Evolutionary conservation across 2,329 filamentous ascomycete genomes (phyloP).

Genomic region (Fusarium incarnatum): DNA sequence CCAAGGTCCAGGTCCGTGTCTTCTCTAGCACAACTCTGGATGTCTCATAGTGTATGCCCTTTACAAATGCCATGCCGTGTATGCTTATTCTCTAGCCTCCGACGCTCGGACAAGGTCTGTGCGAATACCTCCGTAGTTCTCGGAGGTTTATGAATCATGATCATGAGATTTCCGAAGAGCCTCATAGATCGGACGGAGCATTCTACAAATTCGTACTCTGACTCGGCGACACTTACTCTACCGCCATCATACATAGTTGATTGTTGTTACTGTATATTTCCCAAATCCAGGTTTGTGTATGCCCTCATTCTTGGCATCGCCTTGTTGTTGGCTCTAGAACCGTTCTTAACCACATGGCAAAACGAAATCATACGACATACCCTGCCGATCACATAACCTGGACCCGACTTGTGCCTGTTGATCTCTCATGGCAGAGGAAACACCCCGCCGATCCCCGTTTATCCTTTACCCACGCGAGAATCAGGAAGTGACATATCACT

Average conservation of each 20-base stretch:
- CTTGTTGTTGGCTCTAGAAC: slow-evolving; percentile 1
- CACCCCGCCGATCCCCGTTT: slow-evolving; percentile 15
- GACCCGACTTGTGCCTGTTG: not conserved
- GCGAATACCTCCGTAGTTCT: not conserved
- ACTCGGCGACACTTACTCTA: not conserved
- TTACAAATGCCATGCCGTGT: not conserved
- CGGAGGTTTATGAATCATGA: not conserved
- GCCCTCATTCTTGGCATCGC: not conserved
- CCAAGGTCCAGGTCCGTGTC: not conserved
- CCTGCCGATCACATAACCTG: not conserved
- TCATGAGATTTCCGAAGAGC: not conserved
- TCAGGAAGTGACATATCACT: no score
- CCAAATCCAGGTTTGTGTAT: not conserved
- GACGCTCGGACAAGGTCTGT: not conserved
- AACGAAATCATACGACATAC: slow-evolving; percentile 5
- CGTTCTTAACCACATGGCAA: slow-evolving; percentile 4
- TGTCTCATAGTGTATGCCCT: not conserved
- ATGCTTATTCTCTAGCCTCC: not conserved
- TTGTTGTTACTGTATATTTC: not conserved
- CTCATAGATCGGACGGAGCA: not conserved
- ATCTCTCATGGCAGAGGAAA: not conserved
- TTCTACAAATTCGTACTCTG: not conserved
- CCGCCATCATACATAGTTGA: accelerated
- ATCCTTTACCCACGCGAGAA: not conserved
- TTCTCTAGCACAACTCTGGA: not conserved